phyloP scores from a whole-genome alignment of 352 stramenopile species.

The Elongisporangium senticosum region DNA sequence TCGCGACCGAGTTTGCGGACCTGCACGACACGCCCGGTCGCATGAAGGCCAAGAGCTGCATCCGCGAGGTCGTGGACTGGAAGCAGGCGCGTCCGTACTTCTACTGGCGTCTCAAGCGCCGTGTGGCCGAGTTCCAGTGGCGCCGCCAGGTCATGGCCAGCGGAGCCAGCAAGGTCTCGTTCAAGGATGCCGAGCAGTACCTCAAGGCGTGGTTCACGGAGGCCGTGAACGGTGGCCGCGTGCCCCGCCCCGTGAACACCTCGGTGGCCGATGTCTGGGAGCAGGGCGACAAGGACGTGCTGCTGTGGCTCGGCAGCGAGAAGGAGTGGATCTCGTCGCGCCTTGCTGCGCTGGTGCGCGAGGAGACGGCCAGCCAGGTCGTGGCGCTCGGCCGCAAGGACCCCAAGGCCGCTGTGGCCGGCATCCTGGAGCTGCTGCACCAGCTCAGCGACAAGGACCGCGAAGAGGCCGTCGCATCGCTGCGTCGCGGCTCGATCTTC shows the following conservation, averaged over 20 bases:
- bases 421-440: constrained; percentile 80
- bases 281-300: constrained; percentile 69
- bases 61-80: constrained; percentile 96
- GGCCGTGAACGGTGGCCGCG: constrained; percentile 66
- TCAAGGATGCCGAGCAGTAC: constrained; percentile 52
- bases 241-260: constrained; percentile 54
- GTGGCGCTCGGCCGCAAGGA: constrained; percentile 70
- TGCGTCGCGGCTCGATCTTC: constrained; percentile 85
- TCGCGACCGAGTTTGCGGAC: constrained; percentile 99
- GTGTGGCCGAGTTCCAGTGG: constrained; percentile 95
- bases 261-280: constrained; percentile 65
- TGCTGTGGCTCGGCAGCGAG: constrained; percentile 74
- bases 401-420: constrained; percentile 78
- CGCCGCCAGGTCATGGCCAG: constrained; percentile 49
- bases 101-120: constrained; percentile 97
- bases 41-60: constrained; percentile 99
- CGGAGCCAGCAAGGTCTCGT: constrained; percentile 31
- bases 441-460: constrained; percentile 81
- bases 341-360: constrained; percentile 44
- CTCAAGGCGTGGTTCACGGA: constrained; percentile 81
- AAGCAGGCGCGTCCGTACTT: constrained; percentile 94
- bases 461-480: constrained; percentile 69
- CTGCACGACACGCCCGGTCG: constrained; percentile 99
- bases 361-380: constrained; percentile 72
- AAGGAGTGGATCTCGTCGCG: constrained; percentile 71